A percentile compares a stretch with the other conserved stretches of the same genome.
Conservation (phyloP, 2,329 filamentous ascomycete genomes). For the Cladosporium sp. region DNA sequence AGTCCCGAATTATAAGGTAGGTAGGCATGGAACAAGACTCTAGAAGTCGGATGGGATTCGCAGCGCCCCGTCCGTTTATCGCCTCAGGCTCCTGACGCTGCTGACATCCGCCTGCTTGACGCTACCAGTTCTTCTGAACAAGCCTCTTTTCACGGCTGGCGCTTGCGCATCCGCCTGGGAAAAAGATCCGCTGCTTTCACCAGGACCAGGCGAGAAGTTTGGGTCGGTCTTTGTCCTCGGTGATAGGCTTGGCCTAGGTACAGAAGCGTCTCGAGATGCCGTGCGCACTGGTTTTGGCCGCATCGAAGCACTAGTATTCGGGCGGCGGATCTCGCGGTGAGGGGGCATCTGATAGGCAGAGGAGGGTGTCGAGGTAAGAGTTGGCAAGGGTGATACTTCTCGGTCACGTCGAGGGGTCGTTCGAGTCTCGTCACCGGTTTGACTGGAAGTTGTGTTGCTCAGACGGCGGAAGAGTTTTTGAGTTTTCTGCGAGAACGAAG, state of each 20-base stretch:
- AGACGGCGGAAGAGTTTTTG: slow-evolving; percentile 36
- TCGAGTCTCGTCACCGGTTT: not conserved
- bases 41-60: not conserved
- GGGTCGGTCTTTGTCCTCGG: slow-evolving; percentile 8
- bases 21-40: not conserved
- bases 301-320: slow-evolving; percentile 19
- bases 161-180: not conserved
- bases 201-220: not conserved
- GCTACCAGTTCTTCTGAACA: slow-evolving; percentile 11
- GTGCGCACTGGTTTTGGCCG: not conserved
- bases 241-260: not conserved
- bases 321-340: slow-evolving; percentile 20
- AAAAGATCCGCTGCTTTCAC: not conserved
- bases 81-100: not conserved
- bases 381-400: slow-evolving; percentile 27
- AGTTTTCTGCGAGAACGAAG: slow-evolving; percentile 29
- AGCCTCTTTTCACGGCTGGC: not conserved
- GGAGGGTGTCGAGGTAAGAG: slow-evolving; percentile 27
- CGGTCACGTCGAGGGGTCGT: slow-evolving; percentile 1
- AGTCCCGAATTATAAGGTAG: not conserved
- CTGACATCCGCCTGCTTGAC: slow-evolving; percentile 2
- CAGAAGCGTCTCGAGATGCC: slow-evolving; percentile 4
- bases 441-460: slow-evolving; percentile 20
- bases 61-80: not conserved
- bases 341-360: slow-evolving; percentile 23